These are phyloP conservation scores for Sonneratia alba DNA, from an alignment of 345 rosid species.

Conservation along the genomic window DNA sequence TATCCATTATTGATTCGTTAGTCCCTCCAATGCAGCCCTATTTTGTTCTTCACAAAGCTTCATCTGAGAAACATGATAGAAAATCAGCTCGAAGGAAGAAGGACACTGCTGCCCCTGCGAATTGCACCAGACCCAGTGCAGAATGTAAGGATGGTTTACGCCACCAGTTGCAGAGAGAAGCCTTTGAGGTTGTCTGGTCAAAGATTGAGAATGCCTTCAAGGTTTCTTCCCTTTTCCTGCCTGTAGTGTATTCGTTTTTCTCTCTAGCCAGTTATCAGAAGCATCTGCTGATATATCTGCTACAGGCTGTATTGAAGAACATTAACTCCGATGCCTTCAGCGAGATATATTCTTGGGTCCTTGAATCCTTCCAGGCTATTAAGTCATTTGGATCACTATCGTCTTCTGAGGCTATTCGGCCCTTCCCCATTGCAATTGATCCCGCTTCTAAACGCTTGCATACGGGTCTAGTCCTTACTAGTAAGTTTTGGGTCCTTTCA, in stretches of 20 bases:
- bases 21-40: not conserved
- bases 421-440: constrained; percentile 51
- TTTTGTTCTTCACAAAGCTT: constrained; percentile 9
- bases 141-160: not conserved
- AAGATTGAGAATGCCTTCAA: constrained; percentile 10
- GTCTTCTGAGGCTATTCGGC: constrained; percentile 41
- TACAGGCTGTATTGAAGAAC: constrained; percentile 66
- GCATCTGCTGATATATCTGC: constrained; percentile 8
- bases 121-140: not conserved
- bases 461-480: constrained; percentile 68
- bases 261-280: not conserved
- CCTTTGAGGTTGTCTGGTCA: constrained; percentile 9
- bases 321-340: constrained; percentile 36
- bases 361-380: constrained; percentile 45
- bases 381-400: constrained; percentile 29
- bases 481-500: constrained; percentile 39
- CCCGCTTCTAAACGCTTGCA: constrained; percentile 53
- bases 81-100: constrained; percentile 3
- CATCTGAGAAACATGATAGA: not conserved
- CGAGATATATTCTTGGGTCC: constrained; percentile 63
- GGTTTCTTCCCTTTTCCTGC: not conserved
- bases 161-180: constrained; percentile 3
- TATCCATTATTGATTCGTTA: no score
- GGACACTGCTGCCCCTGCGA: not conserved
- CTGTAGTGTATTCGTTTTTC: not conserved